Percentiles rank a stretch among this genome's conserved stretches.
Conservation (phyloP, 2,329 filamentous ascomycete species). For the Massarina eburnea region DNA sequence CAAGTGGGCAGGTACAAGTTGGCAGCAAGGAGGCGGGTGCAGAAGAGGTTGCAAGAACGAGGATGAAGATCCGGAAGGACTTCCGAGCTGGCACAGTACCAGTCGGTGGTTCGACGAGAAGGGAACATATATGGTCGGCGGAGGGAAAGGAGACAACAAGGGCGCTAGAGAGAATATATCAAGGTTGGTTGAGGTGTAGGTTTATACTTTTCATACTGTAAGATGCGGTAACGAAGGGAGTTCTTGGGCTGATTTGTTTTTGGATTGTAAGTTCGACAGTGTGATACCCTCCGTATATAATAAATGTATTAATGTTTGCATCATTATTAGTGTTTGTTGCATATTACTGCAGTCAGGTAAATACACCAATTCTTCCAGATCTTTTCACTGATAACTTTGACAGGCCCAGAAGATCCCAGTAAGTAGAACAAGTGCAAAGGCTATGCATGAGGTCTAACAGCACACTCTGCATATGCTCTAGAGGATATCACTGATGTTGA, state of each 20-base stretch:
- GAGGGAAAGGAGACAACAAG: constrained; percentile 10
- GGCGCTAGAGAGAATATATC: neutral
- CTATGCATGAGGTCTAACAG: too few species aligned
- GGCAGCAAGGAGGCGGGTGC: constrained; percentile 35
- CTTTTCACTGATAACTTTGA: too few species aligned
- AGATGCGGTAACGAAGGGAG: neutral
- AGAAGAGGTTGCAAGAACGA: constrained; percentile 35
- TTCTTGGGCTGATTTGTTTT: neutral
- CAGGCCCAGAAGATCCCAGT: too few species aligned
- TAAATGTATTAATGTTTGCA: neutral
- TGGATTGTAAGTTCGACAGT: neutral
- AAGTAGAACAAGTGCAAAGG: too few species aligned
- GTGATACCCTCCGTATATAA: neutral
- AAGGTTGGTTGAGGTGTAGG: neutral
- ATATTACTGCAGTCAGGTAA: neutral
- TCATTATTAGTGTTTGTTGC: neutral
- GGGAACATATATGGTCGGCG: constrained; percentile 35
- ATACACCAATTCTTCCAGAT: too few species aligned
- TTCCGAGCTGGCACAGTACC: constrained; percentile 39
- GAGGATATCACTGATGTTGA: too few species aligned
- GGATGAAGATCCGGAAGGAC: constrained; percentile 32
- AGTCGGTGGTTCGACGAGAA: constrained; percentile 34
- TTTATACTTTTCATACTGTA: neutral
- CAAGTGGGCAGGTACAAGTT: constrained; percentile 35
- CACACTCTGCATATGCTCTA: neutral